These are phyloP conservation scores for Rauvolfia tetraphylla DNA, from an alignment of 257 asterid genomes.

Conservation along the genomic window DNA sequence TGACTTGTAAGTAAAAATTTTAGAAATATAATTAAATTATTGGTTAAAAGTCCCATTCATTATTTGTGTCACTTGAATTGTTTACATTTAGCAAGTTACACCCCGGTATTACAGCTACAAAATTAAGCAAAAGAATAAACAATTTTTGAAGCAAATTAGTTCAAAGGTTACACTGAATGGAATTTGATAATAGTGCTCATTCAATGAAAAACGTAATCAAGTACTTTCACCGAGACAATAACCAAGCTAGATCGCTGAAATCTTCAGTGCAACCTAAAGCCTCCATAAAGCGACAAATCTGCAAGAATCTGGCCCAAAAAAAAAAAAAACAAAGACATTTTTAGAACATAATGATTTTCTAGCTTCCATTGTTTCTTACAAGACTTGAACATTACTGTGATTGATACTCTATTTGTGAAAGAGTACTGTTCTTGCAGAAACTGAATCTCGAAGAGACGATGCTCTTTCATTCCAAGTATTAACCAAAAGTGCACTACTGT, in stretches of 20 bases:
- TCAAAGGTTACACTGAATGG: background rate
- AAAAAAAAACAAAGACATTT: no score
- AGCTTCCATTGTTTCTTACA: no score
- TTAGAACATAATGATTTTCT: no score
- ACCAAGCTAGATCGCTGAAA: background rate
- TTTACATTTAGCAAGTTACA: background rate
- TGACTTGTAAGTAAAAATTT: no score
- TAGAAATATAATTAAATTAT: no score
- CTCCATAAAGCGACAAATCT: no score
- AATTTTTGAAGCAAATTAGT: background rate
- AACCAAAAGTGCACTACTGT: background rate
- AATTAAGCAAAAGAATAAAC: background rate
- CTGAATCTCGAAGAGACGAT: background rate
- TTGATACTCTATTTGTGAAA: background rate
- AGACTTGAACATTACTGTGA: background rate
- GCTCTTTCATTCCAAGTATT: background rate
- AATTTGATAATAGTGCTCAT: background rate
- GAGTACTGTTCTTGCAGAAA: background rate
- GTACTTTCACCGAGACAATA: background rate
- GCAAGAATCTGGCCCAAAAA: no score
- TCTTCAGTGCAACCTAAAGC: background rate
- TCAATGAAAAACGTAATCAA: background rate
- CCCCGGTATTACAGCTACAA: background rate
- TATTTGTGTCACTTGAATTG: no score
- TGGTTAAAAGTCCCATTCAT: no score